Evolutionary conservation across 306 rosid genomes (phyloP).

Genomic region (Fagus crenata): DNA sequence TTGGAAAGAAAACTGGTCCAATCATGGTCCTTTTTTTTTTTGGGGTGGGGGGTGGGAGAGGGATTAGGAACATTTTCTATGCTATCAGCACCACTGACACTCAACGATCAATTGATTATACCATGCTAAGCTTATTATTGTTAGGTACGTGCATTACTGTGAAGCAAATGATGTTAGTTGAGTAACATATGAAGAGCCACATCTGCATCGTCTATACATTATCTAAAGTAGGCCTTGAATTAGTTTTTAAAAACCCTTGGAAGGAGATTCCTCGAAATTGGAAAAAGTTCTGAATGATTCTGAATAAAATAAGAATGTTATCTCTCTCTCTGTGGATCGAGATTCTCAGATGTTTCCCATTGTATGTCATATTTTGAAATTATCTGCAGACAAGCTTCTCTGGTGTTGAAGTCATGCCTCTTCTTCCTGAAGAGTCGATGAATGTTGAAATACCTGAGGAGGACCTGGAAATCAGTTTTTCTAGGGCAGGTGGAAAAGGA

Average conservation of each 20-base stretch:
- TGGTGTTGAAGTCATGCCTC: conserved; percentile 96
- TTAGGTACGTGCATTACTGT: neutral
- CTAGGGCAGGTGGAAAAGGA: conserved; percentile 98
- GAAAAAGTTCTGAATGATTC: neutral
- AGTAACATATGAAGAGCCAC: neutral
- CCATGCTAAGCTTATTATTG: neutral
- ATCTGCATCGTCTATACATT: neutral
- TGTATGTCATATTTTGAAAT: conserved; percentile 17
- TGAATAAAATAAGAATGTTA: neutral
- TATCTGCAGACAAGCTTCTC: conserved; percentile 86
- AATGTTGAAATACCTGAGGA: conserved; percentile 91
- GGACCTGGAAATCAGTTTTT: conserved; percentile 82
- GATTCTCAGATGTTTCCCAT: conserved; percentile 5
- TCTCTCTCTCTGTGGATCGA: conserved; percentile 2
- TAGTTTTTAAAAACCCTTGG: neutral
- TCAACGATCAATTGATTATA: neutral
- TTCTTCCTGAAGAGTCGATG: conserved; percentile 85
- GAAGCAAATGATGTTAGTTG: neutral
- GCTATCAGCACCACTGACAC: too few relatives aligned
- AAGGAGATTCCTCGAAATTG: neutral
- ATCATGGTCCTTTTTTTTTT: neutral
- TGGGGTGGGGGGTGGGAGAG: too few relatives aligned
- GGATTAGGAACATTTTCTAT: too few relatives aligned
- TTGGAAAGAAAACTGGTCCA: neutral
- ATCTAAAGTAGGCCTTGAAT: neutral